Evolutionary conservation across 257 asterid genomes (phyloP), one percentile per base, ranked within the genome.

Genomic region (Voacanga thouarsii): DNA sequence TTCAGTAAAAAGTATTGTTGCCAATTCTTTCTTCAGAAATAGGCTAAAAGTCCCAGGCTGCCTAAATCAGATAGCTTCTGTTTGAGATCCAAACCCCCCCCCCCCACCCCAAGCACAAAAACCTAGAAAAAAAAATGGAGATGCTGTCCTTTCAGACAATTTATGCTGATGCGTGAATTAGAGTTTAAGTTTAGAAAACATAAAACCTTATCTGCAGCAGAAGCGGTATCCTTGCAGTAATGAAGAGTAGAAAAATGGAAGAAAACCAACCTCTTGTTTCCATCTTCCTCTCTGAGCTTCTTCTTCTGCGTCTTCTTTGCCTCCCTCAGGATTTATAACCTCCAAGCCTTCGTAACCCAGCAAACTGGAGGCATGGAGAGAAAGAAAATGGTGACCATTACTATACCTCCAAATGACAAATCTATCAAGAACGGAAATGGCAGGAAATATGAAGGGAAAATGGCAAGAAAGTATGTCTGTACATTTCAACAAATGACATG

Each of bases 271-370:
- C 97, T 96, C 98, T 53, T 89, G 80, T 80, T 79, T 84, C 98
- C 97, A 96, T 86, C 99, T 91, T 84, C 99, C 99, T 85, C 82
- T 89, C 64, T 87, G 96, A 64, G 99, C 99, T 92, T 95, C 99
- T 85, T 89, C 97, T 85, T 88, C 98, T 24, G 94, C 98, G 82
- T 93, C 98, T 79, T 93, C 98, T 86, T 89, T 96, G 76, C 97
- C 96, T 84, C 99, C 98, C 82, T 96, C 98, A 6, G 99, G 99
- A 87, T 96, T 96, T 84, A 96, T 90, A 76, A 96, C 99, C 86
- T 96, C 98, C 87, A 96, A 80, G 19, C 98, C 99, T 88, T 95
- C 99, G 72, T 89, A 84, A 78, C 97, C 98, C 75, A 91, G 87
- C 84, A 91, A 12, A 76, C 99, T 95, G 85, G 70, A 70, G 55